Evolutionary conservation across 2,329 filamentous ascomycete genomes (phyloP), one percentile per base, ranked within the genome.

Genomic region (Parascedosporium putredinis): DNA sequence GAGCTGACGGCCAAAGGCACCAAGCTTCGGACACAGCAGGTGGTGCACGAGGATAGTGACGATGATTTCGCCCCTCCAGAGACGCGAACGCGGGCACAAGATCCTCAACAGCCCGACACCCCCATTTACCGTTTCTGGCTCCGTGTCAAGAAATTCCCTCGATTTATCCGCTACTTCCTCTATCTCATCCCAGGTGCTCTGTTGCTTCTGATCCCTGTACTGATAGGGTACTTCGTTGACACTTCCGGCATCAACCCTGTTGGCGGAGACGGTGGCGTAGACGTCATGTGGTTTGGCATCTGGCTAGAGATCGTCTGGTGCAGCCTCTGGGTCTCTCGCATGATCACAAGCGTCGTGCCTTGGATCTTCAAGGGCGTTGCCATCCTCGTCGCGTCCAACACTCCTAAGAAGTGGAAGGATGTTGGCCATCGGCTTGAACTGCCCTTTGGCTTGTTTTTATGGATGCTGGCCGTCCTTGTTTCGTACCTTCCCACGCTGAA

Each of bases 231-330:
- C 12, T 65, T 67, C 25, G 68, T 61, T n/a, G 62, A 68, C 23
- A 57, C 65, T n/a, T 51, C 65, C 2, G 55, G 62, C 4, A 60
- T 61, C n/a, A 60, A 66, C 10, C 62, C 84, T 2, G 79, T 77
- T 10, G 76, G 75, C 5, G 75, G 75, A 2, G 76, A 84, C 2
- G 88, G 88, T 1, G 88, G 84, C 18, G 88, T 95, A 0, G 61
- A 80, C 54, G 70, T 96, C 42, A 70, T 88, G 52, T 97, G 91
- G 91, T 96, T 97, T 61, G 86, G 86, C 25, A 88, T 96, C 54
- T 97, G 91, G 91, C 75, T 96, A 16, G 87, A 95, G 64, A 88
- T 95, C 38, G 76, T 96, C 23, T 97, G 91, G 91, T 74, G 91
- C 54, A 88, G 88, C 0, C 73, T 96, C 0, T 97, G 91, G 91